Evolutionary conservation across 164 flowering plant species (phyloP).

Genomic region (Berberis thunbergii): DNA sequence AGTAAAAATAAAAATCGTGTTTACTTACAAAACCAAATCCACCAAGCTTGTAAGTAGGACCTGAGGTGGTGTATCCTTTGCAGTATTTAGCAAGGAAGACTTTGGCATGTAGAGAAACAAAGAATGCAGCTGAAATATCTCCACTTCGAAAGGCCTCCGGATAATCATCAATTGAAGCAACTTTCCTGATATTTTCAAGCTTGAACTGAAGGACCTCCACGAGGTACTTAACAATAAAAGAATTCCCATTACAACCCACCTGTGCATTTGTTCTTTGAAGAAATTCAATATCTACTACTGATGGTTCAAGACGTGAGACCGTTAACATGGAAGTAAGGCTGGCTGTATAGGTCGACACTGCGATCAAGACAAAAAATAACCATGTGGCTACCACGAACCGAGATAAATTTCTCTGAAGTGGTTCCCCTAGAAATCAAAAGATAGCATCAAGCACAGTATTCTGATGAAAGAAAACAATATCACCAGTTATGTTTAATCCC

Average conservation of each 20-base stretch:
- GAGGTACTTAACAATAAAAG: conserved; percentile 20
- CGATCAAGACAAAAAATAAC: conserved; percentile 20
- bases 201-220: conserved; percentile 10
- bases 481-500: not conserved
- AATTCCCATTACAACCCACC: conserved; percentile 22
- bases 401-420: conserved; percentile 14
- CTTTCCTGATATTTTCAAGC: conserved; percentile 6
- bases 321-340: conserved; percentile 25
- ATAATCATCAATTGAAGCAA: conserved; percentile 9
- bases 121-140: conserved; percentile 16
- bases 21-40: conserved; percentile 5
- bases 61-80: conserved; percentile 1
- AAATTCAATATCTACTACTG: conserved; percentile 8
- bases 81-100: conserved; percentile 1
- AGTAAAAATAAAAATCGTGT: not conserved
- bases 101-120: conserved; percentile 2
- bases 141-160: conserved; percentile 11
- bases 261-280: conserved; percentile 8
- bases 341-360: conserved; percentile 20
- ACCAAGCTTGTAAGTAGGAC: conserved; percentile 1
- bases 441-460: not conserved
- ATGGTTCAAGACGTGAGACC: not conserved
- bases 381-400: conserved; percentile 15
- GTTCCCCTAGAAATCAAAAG: conserved; percentile 11
- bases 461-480: not conserved